phyloP scores from a whole-genome alignment of 768 basidiomycete species.

The Daedaleopsis nitida region DNA sequence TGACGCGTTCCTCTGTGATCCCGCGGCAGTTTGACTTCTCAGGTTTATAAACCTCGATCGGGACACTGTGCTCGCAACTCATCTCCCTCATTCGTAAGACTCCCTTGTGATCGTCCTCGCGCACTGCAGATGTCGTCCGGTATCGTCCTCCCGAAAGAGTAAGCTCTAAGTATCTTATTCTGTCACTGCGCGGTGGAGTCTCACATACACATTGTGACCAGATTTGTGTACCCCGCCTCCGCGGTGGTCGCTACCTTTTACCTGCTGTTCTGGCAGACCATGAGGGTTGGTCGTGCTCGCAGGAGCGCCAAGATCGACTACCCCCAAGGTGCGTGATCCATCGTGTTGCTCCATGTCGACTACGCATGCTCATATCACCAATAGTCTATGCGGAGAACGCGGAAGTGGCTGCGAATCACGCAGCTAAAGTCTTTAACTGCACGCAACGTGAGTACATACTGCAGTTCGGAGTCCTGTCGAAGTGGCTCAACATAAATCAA shows the following conservation, averaged over 20 bases:
- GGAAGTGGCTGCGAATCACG: constrained; percentile 49
- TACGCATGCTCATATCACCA: background rate
- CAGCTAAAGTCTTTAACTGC: constrained; percentile 69
- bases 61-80: too few species aligned
- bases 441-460: constrained; percentile 54
- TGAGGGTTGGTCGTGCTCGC: constrained; percentile 45
- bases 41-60: too few species aligned
- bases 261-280: constrained; percentile 52
- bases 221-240: constrained; percentile 58
- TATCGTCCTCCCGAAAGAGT: constrained; percentile 22
- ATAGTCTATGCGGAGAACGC: constrained; percentile 74
- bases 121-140: constrained; percentile 15
- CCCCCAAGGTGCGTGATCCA: constrained; percentile 56
- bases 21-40: too few species aligned
- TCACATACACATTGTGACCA: constrained; percentile 26
- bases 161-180: background rate
- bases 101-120: background rate
- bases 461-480: too few species aligned
- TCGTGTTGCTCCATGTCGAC: background rate
- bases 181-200: background rate
- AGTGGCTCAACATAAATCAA: background rate
- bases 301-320: constrained; percentile 58
- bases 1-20: too few species aligned
- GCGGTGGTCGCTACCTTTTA: constrained; percentile 54
- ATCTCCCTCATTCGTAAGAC: too few species aligned